These are phyloP conservation scores for Melastoma malabathricum DNA, from an alignment of 345 rosid species.

Conservation along the genomic window DNA sequence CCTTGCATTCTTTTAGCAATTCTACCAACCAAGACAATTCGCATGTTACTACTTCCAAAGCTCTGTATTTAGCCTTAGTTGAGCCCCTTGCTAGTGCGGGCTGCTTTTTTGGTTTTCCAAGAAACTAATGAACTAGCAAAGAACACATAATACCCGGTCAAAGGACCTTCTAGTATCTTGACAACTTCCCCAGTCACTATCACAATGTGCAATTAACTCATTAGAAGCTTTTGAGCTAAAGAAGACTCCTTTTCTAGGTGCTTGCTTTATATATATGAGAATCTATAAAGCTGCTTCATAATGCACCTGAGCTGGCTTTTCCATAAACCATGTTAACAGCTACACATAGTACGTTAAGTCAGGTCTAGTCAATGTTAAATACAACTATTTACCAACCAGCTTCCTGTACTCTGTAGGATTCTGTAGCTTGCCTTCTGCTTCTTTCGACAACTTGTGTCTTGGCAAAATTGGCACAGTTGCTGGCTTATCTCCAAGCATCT, in stretches of 20 bases:
- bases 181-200: not conserved
- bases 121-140: not conserved
- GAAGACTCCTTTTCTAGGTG: not conserved
- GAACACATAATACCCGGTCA: not conserved
- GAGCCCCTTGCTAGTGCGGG: not conserved
- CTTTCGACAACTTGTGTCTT: not conserved
- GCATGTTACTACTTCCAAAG: not conserved
- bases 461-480: not conserved
- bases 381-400: not conserved
- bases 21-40: not conserved
- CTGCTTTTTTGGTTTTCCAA: not conserved
- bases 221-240: no score
- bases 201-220: not conserved
- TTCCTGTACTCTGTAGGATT: not conserved
- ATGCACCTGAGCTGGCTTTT: no score
- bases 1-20: not conserved
- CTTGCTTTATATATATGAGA: not conserved
- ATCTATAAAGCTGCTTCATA: no score
- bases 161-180: no score
- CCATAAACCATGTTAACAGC: no score
- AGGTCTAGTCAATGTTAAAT: no score
- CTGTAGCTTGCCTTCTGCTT: not conserved
- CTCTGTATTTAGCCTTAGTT: not conserved
- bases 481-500: not conserved
- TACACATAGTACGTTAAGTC: no score